Evolutionary conservation across 1,284 basidiomycete species (phyloP).

Genomic region (Anthracocystis walkeri): DNA sequence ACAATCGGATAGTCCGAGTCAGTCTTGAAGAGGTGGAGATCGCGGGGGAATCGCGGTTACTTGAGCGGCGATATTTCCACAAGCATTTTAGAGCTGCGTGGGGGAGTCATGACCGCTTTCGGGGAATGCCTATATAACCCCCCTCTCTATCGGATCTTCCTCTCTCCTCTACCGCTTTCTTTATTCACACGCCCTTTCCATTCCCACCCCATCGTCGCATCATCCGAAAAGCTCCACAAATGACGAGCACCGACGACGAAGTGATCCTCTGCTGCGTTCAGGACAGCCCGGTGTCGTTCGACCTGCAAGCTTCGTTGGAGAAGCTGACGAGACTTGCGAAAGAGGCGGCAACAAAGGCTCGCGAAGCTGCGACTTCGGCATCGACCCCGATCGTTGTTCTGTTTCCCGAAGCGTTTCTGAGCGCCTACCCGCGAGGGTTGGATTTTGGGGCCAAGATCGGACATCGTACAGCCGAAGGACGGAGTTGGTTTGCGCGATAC

Average conservation of each 20-base stretch:
- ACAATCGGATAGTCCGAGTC: conserved; percentile 18
- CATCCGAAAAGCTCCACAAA: neutral
- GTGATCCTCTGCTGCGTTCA: conserved; percentile 50
- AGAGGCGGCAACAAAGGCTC: conserved; percentile 40
- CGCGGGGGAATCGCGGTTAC: neutral
- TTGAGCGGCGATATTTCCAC: neutral
- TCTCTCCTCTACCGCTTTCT: neutral
- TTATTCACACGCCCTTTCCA: too few species aligned
- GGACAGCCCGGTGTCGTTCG: conserved; percentile 48
- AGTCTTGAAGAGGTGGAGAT: conserved; percentile 2
- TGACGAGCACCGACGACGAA: conserved; percentile 22
- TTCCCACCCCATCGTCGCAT: neutral
- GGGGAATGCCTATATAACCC: neutral
- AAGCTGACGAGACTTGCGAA: conserved; percentile 46
- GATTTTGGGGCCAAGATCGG: conserved; percentile 57
- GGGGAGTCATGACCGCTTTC: neutral
- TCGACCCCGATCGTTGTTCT: conserved; percentile 72
- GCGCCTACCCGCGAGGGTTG: conserved; percentile 68
- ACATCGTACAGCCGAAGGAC: conserved; percentile 44
- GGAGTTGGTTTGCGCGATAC: conserved; percentile 51
- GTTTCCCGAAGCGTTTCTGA: conserved; percentile 78
- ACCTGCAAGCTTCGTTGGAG: conserved; percentile 40
- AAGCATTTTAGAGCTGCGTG: neutral
- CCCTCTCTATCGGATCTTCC: neutral
- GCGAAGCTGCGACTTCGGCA: conserved; percentile 16